Base-by-base conservation (phyloP, 441 rosid species). In the Gossypium davidsonii region DNA sequence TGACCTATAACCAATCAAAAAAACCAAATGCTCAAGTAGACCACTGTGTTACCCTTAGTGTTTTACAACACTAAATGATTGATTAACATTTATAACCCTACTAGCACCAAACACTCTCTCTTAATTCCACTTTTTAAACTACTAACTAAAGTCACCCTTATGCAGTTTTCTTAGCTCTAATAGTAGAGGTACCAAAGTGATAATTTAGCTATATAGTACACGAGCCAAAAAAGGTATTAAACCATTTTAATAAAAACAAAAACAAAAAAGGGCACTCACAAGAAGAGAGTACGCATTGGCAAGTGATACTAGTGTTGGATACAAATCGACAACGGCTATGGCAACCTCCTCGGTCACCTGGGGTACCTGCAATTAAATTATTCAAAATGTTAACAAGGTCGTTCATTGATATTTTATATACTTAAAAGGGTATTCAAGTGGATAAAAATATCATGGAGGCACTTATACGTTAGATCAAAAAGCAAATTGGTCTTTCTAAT, bases 281-380 rank as follows among this genome's bases (percentile, higher is more conserved):
- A 94, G 90, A 56, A 77, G 78, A 79, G 91, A 83, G 76, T 92
- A 92, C 39, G 98, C 97, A 63, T 11, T 76, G 73, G 96, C 96
- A 73, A 94, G 98, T 75, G 97, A 88, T 9, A 82, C 1, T 66
- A 89, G 76, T 23, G 98, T 94, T 67, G 98, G 97, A 75, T 89
- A 87, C 84, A 87, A 77, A 78, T 92, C 90, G 57, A 92, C 51
- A 83, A 92, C 93, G 23, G 91, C 86, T 56, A 94, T 25, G 23
- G 98, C 93, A 42, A 84, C 73, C 70, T 91, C 97, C 84, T 91
- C 97, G 0, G 97, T 94, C 37, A 92, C 98, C 59, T 92, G 97
- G 0, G 95, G 88, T 21, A 94, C 90, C 98, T 92, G 90, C 79
- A 59, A 11, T 23, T 70, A 77, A 25, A 67, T 61, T 51, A 66